Conservation (phyloP, 345 rosid species). For the Camelina hispida region DNA sequence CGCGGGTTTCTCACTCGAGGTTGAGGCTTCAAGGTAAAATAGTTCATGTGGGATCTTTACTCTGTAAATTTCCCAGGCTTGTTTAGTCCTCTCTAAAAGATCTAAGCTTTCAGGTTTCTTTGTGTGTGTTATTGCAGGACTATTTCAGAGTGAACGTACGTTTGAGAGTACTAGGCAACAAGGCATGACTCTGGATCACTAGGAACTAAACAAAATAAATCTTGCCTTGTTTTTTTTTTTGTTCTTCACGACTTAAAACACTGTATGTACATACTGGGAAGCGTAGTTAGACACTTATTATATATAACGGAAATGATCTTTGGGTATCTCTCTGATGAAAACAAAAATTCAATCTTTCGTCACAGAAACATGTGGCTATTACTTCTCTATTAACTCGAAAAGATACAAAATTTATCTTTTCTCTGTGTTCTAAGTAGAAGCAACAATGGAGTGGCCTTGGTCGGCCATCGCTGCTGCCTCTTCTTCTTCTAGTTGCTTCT, state of each 20-base stretch:
- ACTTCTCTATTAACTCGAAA: conserved; percentile 29
- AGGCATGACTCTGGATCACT: not conserved
- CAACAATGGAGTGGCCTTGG: conserved; percentile 44
- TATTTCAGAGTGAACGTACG: not conserved
- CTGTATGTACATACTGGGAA: not conserved
- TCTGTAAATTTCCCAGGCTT: conserved; percentile 13
- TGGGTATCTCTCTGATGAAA: conserved; percentile 30
- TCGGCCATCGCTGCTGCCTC: conserved; percentile 32
- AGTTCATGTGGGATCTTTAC: not conserved
- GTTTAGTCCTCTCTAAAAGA: conserved; percentile 16
- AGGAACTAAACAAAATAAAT: conserved; percentile 16
- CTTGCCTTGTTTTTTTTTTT: not conserved
- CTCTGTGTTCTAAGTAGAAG: conserved; percentile 19
- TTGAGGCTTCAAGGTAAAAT: conserved; percentile 44
- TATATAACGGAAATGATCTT: not conserved
- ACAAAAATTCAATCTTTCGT: not conserved
- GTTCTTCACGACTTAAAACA: conserved; percentile 2
- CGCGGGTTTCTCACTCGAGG: conserved; percentile 54
- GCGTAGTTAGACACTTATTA: not conserved
- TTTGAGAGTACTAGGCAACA: not conserved
- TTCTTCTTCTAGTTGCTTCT: conserved; percentile 32
- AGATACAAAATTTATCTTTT: conserved; percentile 33
- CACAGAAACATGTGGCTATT: conserved; percentile 36
- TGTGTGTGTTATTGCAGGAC: conserved; percentile 11
- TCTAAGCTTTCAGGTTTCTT: conserved; percentile 3